phyloP scores from a whole-genome alignment of 176 grass and related monocot species.

The Zizania latifolia region DNA sequence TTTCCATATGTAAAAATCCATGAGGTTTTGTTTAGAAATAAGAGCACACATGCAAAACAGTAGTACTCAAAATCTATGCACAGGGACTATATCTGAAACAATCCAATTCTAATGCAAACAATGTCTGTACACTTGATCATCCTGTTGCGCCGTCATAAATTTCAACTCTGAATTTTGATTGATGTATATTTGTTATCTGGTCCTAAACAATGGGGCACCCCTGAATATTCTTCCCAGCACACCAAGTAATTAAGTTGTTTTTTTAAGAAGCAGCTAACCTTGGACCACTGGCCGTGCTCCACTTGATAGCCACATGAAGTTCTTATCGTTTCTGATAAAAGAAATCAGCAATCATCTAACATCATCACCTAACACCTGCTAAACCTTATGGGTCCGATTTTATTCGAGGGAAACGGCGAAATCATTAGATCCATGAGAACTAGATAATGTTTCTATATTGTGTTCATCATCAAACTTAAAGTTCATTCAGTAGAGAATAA shows the following conservation, averaged over 20 bases:
- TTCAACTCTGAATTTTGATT: not conserved
- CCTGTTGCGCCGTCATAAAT: not conserved
- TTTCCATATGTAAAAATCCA: not conserved
- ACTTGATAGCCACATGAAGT: constrained; percentile 24
- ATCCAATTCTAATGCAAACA: not conserved
- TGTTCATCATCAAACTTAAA: constrained; percentile 4
- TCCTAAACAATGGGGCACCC: constrained; percentile 31
- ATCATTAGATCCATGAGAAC: constrained; percentile 34
- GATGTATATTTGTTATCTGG: not conserved
- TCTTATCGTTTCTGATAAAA: constrained; percentile 9
- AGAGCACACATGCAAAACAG: no score
- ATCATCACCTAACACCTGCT: constrained; percentile 36
- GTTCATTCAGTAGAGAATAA: not conserved
- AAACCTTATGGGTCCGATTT: constrained; percentile 32
- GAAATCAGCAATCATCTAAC: constrained; percentile 31
- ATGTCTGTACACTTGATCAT: constrained; percentile 8
- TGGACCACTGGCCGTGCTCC: constrained; percentile 8
- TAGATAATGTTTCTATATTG: constrained; percentile 27
- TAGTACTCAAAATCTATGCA: no score
- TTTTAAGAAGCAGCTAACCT: not conserved
- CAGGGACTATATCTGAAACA: not conserved
- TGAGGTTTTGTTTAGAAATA: not conserved
- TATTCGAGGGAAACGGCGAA: constrained; percentile 16
- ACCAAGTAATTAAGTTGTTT: constrained; percentile 21
- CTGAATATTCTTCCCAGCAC: constrained; percentile 18